Conservation (phyloP, 2,329 filamentous ascomycete genomes). For the Colletotrichum ledebouriae region DNA sequence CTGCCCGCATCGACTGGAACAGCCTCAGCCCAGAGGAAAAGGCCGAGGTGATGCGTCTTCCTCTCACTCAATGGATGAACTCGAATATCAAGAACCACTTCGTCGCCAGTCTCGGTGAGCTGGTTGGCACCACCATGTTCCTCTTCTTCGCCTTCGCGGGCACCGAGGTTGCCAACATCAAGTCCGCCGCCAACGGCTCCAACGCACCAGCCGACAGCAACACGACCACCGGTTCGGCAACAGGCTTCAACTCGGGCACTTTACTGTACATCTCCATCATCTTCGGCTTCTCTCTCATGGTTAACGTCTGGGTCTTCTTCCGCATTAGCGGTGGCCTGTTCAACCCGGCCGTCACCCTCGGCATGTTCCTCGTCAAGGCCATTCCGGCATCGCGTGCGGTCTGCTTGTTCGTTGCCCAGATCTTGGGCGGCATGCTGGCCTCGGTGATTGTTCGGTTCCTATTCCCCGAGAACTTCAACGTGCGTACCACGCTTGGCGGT, state of each 20-base stretch:
- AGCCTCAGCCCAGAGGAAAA: constrained; percentile 56
- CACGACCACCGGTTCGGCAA: constrained; percentile 58
- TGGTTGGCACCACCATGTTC: constrained; percentile 59
- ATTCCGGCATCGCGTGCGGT: constrained; percentile 60
- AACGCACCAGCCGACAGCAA: constrained; percentile 44
- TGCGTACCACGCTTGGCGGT: constrained; percentile 56
- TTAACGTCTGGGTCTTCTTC: constrained; percentile 64
- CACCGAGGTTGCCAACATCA: constrained; percentile 56
- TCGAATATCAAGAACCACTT: constrained; percentile 60
- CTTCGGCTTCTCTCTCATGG: constrained; percentile 59
- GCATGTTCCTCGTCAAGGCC: constrained; percentile 64
- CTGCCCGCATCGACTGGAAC: constrained; percentile 54
- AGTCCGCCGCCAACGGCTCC: constrained; percentile 48
- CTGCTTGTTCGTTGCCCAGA: constrained; percentile 64
- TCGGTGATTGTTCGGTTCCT: constrained; percentile 58
- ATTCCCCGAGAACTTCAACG: constrained; percentile 59
- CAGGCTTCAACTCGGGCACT: constrained; percentile 59
- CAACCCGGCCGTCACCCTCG: constrained; percentile 61
- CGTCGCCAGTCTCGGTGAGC: constrained; percentile 54
- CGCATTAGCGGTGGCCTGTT: constrained; percentile 57
- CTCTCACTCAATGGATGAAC: constrained; percentile 62
- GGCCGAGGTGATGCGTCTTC: constrained; percentile 58
- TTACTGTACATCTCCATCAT: constrained; percentile 58
- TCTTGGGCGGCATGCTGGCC: constrained; percentile 61
- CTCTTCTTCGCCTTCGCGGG: constrained; percentile 60